Conservation (phyloP, 2,329 filamentous ascomycete genomes). For the Penicillium sp. region DNA sequence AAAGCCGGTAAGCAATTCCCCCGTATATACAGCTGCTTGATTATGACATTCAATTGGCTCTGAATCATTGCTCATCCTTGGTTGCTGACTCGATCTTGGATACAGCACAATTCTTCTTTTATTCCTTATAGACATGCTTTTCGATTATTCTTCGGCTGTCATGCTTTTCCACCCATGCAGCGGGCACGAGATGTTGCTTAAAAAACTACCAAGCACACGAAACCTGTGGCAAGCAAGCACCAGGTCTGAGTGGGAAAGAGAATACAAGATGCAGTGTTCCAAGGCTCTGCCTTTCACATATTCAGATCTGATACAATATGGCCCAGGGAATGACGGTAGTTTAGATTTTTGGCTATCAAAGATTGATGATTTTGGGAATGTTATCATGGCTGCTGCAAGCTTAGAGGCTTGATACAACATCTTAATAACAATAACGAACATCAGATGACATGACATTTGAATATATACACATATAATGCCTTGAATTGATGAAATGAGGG, state of each 20-base stretch:
- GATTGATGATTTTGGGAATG: constrained; percentile 8
- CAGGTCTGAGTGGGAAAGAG: neutral
- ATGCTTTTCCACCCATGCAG: constrained; percentile 2
- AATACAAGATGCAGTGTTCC: constrained; percentile 1
- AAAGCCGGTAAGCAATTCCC: neutral
- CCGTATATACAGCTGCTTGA: too few species aligned
- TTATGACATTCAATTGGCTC: too few species aligned
- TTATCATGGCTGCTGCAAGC: constrained; percentile 6
- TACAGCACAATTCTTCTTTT: constrained; percentile 1
- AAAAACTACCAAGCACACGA: neutral
- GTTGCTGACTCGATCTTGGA: neutral
- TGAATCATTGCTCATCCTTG: too few species aligned
- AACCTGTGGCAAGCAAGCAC: constrained; percentile 4
- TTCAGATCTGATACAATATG: neutral
- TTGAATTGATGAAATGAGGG: neutral
- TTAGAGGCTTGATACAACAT: neutral
- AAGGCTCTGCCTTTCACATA: neutral
- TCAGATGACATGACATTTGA: too few species aligned
- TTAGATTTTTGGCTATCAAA: constrained; percentile 7
- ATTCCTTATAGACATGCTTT: neutral
- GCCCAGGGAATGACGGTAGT: neutral
- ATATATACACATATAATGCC: neutral
- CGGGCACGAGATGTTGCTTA: neutral
- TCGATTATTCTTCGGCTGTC: neutral
- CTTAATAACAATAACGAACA: too few species aligned